Base-by-base conservation (phyloP, 2,329 filamentous ascomycete genomes). In the Fusarium paranaense region DNA sequence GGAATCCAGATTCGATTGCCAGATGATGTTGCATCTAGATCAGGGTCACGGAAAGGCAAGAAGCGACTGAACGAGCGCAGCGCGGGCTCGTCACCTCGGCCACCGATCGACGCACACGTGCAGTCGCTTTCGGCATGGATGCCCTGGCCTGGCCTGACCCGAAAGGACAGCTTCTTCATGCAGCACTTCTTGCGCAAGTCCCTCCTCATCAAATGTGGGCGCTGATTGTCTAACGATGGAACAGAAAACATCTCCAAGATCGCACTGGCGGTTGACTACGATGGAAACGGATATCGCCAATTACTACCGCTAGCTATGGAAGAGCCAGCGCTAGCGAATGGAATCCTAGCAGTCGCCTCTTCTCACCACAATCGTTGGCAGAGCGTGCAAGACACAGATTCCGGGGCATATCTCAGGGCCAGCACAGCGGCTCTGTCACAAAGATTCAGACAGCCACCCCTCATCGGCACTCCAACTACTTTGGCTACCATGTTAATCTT, bases 331-430 rank as follows among this genome's bases (percentile, higher is more conserved):
- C 32, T 67, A 5, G 8, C 54, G 9, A 60, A 64, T 16, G 42
- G 52, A 6, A 57, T 60, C 16, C 20, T 64, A 3, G 65, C 60
- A 2, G 54, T 37, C 8, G 56, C 65, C n/a, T 56, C 67, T 7
- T 67, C 67, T 10, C 67, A 70, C 40, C 52, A 70, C 38, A 64
- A 64, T 27, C 67, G 67, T 6, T 70, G 67, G 67, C 67, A 67
- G 32, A 40, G 38, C 22, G 58, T 61, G 13, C 6, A 33, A 11
- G 67, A 70, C 8, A 64, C 27, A 10, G 56, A 25, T 8, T 70
- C 67, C 6, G 30, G 37, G 14, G 62, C 45, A 18, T 70, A 70
- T 14, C 60, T 70, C 5, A 52, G 50, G 8, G 54, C 64, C 20
- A 56, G 59, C 9, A 45, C 54, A 14, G 64, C 32, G n/a, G 52